These are phyloP conservation scores for Marasmius fiardii DNA, from an alignment of 1,284 basidiomycete species.

Conservation along the genomic window DNA sequence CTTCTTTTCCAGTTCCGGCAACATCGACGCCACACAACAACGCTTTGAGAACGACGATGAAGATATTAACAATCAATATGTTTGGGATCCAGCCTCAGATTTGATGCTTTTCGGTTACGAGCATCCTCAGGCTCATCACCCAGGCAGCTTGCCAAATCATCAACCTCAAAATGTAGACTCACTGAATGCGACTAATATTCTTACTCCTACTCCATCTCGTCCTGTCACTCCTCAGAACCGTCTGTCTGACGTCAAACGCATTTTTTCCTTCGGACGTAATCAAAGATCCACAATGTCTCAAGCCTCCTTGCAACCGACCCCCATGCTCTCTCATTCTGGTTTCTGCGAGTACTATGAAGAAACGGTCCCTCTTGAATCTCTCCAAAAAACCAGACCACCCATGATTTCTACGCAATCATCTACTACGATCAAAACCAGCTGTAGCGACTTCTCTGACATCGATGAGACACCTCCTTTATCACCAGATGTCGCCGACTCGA, in stretches of 20 bases:
- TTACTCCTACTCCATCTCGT: conserved; percentile 11
- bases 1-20: conserved; percentile 15
- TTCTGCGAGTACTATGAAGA: background rate
- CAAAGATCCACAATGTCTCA: background rate
- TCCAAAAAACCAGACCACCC: background rate
- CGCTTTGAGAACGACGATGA: background rate
- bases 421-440: background rate
- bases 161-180: background rate
- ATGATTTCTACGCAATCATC: background rate
- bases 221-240: conserved; percentile 4
- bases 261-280: conserved; percentile 1
- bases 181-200: background rate
- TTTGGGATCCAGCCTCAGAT: conserved; percentile 15
- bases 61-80: background rate
- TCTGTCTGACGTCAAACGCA: background rate
- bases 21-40: background rate
- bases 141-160: background rate
- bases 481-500: background rate
- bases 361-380: background rate
- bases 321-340: background rate
- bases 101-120: background rate
- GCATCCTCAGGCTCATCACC: background rate
- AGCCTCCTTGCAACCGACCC: background rate
- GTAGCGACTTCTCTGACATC: background rate
- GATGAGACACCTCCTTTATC: conserved; percentile 9